A percentile compares a stretch with the other conserved stretches of the same genome.
Conservation (phyloP, 2,329 filamentous ascomycete genomes). For the Paraphoma sp. region DNA sequence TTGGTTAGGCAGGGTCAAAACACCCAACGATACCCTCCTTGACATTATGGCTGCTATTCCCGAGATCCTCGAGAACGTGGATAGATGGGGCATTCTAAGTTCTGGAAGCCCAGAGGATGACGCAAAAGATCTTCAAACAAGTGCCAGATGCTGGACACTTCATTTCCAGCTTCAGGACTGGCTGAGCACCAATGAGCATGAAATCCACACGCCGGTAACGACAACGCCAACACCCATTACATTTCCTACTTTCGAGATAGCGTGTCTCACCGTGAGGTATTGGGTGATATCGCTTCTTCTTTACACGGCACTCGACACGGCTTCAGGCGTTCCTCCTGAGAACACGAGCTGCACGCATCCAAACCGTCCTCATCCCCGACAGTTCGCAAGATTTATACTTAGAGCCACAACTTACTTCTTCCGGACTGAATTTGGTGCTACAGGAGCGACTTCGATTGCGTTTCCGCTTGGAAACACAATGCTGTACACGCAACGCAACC, state of each 20-base stretch:
- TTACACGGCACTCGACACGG: conserved; percentile 27
- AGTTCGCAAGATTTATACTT: conserved; percentile 32
- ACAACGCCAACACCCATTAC: conserved; percentile 15
- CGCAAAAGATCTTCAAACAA: conserved; percentile 8
- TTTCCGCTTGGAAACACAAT: conserved; percentile 31
- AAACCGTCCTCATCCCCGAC: conserved; percentile 24
- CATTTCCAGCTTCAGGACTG: conserved; percentile 29
- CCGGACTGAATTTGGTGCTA: conserved; percentile 23
- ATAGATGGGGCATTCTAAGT: conserved; percentile 19
- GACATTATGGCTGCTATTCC: conserved; percentile 43
- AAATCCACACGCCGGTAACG: conserved; percentile 17
- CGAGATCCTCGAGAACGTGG: conserved; percentile 37
- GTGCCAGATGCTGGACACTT: conserved; percentile 24
- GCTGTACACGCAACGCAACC: conserved; percentile 22
- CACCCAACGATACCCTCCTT: conserved; percentile 42
- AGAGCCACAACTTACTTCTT: conserved; percentile 33
- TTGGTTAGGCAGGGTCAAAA: conserved; percentile 40
- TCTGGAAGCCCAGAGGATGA: neutral
- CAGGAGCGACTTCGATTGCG: conserved; percentile 22
- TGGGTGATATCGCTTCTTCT: conserved; percentile 31
- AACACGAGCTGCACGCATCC: conserved; percentile 14
- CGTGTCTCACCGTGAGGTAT: conserved; percentile 29
- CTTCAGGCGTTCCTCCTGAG: conserved; percentile 9
- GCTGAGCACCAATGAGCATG: conserved; percentile 13
- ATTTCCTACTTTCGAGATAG: conserved; percentile 22